Conservation (phyloP, 495 filamentous ascomycete genomes). For the Saxophila tyrrhenica region DNA sequence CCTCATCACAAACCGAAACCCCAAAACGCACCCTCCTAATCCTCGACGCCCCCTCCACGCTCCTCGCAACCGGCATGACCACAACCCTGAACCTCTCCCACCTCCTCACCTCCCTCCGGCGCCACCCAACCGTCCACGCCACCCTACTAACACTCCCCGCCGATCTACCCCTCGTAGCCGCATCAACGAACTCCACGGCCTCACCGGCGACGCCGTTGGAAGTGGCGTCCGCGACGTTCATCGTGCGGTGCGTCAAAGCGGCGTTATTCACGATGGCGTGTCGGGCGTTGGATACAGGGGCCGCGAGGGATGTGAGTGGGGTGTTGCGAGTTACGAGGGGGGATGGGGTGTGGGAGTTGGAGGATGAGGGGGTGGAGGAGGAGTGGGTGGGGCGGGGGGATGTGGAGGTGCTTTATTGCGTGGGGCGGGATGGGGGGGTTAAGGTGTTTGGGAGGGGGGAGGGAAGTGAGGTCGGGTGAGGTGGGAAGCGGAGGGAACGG, state of each 20-base stretch:
- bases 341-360: slow-evolving; percentile 20
- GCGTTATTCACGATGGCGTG: slow-evolving; percentile 58
- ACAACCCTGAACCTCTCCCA: slow-evolving; percentile 7
- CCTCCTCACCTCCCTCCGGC: slow-evolving; percentile 1
- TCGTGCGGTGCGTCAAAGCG: slow-evolving; percentile 51
- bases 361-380: slow-evolving; percentile 23
- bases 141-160: slow-evolving; percentile 56
- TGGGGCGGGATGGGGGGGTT: slow-evolving; percentile 58
- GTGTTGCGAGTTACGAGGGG: slow-evolving; percentile 63
- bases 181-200: too few relatives aligned
- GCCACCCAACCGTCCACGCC: slow-evolving; percentile 29
- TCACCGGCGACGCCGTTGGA: slow-evolving; percentile 69
- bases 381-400: slow-evolving; percentile 28
- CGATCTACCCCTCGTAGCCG: slow-evolving; percentile 41
- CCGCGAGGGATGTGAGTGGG: slow-evolving; percentile 82
- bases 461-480: too few relatives aligned
- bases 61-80: slow-evolving; percentile 26
- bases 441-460: slow-evolving; percentile 19
- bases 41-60: slow-evolving; percentile 41
- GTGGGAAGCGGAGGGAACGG: too few relatives aligned
- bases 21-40: slow-evolving; percentile 24
- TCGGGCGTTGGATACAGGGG: slow-evolving; percentile 67
- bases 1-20: slow-evolving; percentile 2
- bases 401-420: slow-evolving; percentile 69
- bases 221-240: slow-evolving; percentile 26